Evolutionary conservation across 1,284 basidiomycete genomes (phyloP).

Genomic region (Sporisorium sorghi): DNA sequence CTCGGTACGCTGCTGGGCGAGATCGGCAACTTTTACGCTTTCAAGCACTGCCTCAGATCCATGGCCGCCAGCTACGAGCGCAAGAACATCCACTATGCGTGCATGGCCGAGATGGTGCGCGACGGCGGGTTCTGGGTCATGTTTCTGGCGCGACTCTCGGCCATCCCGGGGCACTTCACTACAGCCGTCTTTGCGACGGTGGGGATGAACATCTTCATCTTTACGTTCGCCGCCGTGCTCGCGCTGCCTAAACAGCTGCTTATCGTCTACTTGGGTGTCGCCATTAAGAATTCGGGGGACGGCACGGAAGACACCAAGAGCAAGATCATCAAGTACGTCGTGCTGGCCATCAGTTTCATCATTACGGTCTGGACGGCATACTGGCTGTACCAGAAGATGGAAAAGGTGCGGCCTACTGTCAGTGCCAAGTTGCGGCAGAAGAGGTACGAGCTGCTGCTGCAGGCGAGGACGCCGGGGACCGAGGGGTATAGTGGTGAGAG

Average conservation of each 20-base stretch:
- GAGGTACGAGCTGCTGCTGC: conserved; percentile 71
- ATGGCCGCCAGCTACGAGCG: conserved; percentile 80
- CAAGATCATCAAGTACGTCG: conserved; percentile 66
- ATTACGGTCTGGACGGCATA: conserved; percentile 84
- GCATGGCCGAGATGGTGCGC: conserved; percentile 80
- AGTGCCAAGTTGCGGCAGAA: conserved; percentile 75
- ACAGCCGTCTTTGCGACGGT: conserved; percentile 84
- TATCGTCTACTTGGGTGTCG: conserved; percentile 66
- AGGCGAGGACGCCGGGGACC: conserved; percentile 34
- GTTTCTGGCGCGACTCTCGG: conserved; percentile 62
- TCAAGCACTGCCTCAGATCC: conserved; percentile 76
- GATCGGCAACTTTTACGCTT: conserved; percentile 71
- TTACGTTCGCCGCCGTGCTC: conserved; percentile 78
- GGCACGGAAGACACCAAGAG: conserved; percentile 56
- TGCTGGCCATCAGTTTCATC: conserved; percentile 69
- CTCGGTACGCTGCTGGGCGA: conserved; percentile 64
- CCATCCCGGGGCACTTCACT: conserved; percentile 73
- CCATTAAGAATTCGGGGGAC: conserved; percentile 55
- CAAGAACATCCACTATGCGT: conserved; percentile 79
- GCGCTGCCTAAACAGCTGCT: conserved; percentile 78
- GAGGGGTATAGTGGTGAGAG: conserved; percentile 19
- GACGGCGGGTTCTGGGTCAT: conserved; percentile 78
- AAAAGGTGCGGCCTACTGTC: conserved; percentile 78
- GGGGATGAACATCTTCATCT: conserved; percentile 77
- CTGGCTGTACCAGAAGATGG: conserved; percentile 83